Conservation (phyloP, 1,284 basidiomycete species). For the Sanguinoderma infundibulare region DNA sequence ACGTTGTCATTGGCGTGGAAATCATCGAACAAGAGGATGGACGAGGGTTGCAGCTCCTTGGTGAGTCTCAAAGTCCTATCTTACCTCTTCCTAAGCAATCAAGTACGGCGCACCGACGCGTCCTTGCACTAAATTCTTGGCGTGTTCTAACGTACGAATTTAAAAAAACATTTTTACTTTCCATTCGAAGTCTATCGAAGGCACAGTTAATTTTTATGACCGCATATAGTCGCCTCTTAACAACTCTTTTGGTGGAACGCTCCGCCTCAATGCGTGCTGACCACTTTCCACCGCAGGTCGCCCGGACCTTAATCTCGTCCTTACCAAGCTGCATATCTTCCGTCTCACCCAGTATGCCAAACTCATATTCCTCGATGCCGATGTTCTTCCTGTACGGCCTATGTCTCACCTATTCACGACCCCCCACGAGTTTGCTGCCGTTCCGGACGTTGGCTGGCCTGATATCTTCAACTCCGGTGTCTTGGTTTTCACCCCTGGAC, state of each 20-base stretch:
- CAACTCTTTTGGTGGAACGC: background rate
- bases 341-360: conserved; percentile 88
- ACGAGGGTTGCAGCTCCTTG: conserved; percentile 78
- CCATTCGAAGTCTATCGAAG: background rate
- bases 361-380: conserved; percentile 95
- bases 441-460: conserved; percentile 97
- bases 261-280: background rate
- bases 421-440: conserved; percentile 83
- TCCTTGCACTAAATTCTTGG: background rate
- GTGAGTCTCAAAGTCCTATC: conserved; percentile 50
- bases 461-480: conserved; percentile 99
- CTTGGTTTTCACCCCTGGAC: conserved; percentile 83
- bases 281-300: conserved; percentile 64
- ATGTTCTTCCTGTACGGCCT: conserved; percentile 88
- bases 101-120: background rate
- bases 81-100: background rate
- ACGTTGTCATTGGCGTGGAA: conserved; percentile 92
- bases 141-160: background rate
- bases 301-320: conserved; percentile 87
- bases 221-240: conserved; percentile 1
- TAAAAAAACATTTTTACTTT: background rate
- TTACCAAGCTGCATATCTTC: conserved; percentile 96
- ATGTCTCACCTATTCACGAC: conserved; percentile 87
- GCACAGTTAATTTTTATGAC: background rate
- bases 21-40: conserved; percentile 70